Conservation (phyloP, 176 grass and related monocot genomes). For the Carex parvula region DNA sequence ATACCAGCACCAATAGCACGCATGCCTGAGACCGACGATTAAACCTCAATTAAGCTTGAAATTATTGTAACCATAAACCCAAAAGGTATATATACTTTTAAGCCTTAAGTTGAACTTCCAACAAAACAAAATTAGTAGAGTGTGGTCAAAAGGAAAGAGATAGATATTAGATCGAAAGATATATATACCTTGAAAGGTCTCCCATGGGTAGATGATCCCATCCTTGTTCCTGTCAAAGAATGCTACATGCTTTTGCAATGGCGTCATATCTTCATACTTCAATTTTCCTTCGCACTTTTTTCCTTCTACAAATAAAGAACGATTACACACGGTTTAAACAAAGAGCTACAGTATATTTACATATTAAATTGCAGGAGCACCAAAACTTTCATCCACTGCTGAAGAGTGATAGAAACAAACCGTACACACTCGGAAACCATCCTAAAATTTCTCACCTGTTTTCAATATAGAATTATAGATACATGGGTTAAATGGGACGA, state of each 20-base stretch:
- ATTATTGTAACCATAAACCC: not conserved
- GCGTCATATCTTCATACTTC: conserved; percentile 32
- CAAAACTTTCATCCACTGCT: not conserved
- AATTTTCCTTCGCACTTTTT: not conserved
- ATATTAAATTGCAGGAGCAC: not conserved
- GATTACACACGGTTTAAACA: not conserved
- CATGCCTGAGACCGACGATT: conserved; percentile 29
- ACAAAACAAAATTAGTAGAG: not conserved
- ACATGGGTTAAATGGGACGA: not conserved
- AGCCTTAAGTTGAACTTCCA: not conserved
- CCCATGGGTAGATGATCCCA: conserved; percentile 43
- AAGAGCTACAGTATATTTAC: too few species aligned
- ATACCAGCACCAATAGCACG: conserved; percentile 39
- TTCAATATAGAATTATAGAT: conserved; percentile 14
- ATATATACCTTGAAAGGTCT: conserved; percentile 53
- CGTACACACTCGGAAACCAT: not conserved
- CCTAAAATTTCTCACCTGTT: conserved; percentile 8
- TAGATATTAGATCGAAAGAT: not conserved
- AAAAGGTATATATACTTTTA: not conserved
- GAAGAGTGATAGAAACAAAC: not conserved
- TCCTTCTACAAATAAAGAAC: conserved; percentile 13
- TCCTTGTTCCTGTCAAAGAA: conserved; percentile 68
- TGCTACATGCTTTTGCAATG: conserved; percentile 48
- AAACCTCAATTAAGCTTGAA: not conserved
- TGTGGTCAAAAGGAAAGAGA: not conserved